A percentile compares a stretch with the other conserved stretches of the same genome.
phyloP scores from a whole-genome alignment of 345 rosid genomes.

The Camelina hispida region DNA sequence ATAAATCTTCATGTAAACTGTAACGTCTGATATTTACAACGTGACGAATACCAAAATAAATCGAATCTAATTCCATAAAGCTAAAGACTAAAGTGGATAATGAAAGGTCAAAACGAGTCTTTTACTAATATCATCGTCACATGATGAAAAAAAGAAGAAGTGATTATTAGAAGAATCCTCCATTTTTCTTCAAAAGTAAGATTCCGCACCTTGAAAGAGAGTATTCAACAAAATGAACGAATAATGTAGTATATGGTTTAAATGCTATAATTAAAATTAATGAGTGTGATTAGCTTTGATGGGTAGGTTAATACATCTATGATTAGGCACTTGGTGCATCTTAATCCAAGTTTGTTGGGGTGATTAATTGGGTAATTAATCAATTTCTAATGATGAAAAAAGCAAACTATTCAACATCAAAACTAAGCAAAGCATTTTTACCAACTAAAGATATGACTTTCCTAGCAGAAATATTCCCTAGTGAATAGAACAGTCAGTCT shows the following conservation, averaged over 20 bases:
- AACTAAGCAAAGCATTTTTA: background rate
- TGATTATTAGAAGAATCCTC: slow-evolving; percentile 3
- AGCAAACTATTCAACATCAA: slow-evolving; percentile 21
- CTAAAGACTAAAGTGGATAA: slow-evolving; percentile 24
- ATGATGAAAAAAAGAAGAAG: background rate
- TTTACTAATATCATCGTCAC: background rate
- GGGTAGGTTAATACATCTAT: slow-evolving; percentile 13
- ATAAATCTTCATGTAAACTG: background rate
- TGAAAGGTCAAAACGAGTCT: slow-evolving; percentile 17
- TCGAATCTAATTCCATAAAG: slow-evolving; percentile 5
- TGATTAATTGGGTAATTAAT: slow-evolving; percentile 32
- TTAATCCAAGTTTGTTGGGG: slow-evolving; percentile 39
- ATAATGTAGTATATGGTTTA: background rate
- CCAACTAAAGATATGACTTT: slow-evolving; percentile 18
- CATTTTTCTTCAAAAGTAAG: slow-evolving; percentile 21
- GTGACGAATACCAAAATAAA: background rate
- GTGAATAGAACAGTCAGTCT: background rate
- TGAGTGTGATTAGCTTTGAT: slow-evolving; percentile 7
- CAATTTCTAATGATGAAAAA: slow-evolving; percentile 30
- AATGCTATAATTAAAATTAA: background rate
- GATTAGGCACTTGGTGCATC: slow-evolving; percentile 31
- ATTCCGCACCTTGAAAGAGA: background rate
- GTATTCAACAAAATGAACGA: background rate
- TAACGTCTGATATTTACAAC: slow-evolving; percentile 6
- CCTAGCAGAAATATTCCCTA: background rate